A percentile compares a stretch with the other conserved stretches of the same genome.
Evolutionary conservation across 1,284 basidiomycete genomes (phyloP).

Genomic region (Melanopsichium pennsylvanicum): DNA sequence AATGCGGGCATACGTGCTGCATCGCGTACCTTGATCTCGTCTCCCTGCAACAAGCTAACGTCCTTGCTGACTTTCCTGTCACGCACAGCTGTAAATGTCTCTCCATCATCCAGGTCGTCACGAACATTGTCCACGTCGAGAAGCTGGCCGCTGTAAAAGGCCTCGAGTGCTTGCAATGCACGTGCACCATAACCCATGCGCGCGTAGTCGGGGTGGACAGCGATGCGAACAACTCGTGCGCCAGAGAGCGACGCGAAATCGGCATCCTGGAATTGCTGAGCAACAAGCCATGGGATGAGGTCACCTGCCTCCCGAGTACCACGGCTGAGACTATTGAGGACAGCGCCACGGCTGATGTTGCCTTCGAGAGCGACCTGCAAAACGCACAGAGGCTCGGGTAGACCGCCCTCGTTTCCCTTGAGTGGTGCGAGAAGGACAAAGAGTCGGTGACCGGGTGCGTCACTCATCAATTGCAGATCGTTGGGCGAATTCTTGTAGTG

Average conservation of each 20-base stretch:
- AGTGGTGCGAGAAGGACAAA: constrained; percentile 88
- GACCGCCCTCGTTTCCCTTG: constrained; percentile 31
- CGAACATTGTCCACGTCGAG: constrained; percentile 73
- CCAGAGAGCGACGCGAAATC: constrained; percentile 90
- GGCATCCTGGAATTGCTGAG: constrained; percentile 95
- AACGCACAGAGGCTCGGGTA: constrained; percentile 80
- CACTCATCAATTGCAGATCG: constrained; percentile 93
- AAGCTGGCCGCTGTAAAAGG: constrained; percentile 87
- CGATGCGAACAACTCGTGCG: constrained; percentile 89
- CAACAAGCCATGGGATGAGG: constrained; percentile 96
- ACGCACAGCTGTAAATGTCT: constrained; percentile 65
- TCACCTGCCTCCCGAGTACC: constrained; percentile 88
- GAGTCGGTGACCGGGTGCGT: constrained; percentile 94
- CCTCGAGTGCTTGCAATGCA: constrained; percentile 83
- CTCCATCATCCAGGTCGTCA: constrained; percentile 45
- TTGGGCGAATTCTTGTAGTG: constrained; percentile 99
- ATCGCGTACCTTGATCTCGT: constrained; percentile 74
- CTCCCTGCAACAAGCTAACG: constrained; percentile 31
- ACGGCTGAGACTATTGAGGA: constrained; percentile 83
- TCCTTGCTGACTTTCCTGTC: constrained; percentile 66
- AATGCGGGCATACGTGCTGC: constrained; percentile 87
- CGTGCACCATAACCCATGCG: constrained; percentile 95
- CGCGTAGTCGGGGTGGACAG: constrained; percentile 95
- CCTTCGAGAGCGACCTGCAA: constrained; percentile 90
- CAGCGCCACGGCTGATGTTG: constrained; percentile 83